Percentiles rank a stretch among this genome's conserved stretches.
Evolutionary conservation across 176 grass and related monocot species (phyloP).

Genomic region (Dendrocalamus sinicus): DNA sequence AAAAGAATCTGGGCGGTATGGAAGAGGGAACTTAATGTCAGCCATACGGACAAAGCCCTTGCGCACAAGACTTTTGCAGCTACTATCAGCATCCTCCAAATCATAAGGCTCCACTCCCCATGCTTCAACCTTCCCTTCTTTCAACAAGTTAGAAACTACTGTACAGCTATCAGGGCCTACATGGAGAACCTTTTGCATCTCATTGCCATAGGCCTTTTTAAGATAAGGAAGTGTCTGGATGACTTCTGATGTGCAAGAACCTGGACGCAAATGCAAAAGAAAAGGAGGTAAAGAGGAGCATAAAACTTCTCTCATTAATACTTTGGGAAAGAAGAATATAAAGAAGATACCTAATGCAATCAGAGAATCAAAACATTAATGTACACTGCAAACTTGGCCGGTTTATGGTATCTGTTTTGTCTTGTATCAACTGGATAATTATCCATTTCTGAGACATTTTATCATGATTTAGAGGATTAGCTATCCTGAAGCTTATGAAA

Average conservation of each 20-base stretch:
- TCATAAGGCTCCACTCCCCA: conserved; percentile 99
- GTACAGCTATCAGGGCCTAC: conserved; percentile 88
- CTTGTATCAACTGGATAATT: too few species aligned
- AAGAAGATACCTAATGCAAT: not conserved
- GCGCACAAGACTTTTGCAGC: conserved; percentile 95
- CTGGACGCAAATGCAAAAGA: conserved; percentile 43
- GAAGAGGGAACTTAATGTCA: conserved; percentile 95
- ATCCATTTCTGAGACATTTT: too few species aligned
- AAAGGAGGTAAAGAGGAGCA: conserved; percentile 28
- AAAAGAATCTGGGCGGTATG: conserved; percentile 94
- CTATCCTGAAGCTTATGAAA: too few species aligned
- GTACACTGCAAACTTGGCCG: not conserved
- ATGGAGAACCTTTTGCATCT: conserved; percentile 74
- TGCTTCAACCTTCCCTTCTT: conserved; percentile 81
- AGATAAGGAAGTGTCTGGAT: conserved; percentile 78
- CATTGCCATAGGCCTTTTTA: conserved; percentile 77
- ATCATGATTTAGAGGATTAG: too few species aligned
- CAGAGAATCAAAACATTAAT: conserved; percentile 20
- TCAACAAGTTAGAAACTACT: conserved; percentile 82
- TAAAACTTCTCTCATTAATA: not conserved
- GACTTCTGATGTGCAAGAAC: conserved; percentile 90
- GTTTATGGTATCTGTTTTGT: not conserved
- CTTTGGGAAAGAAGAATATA: not conserved
- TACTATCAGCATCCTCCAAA: conserved; percentile 88
- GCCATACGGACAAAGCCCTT: conserved; percentile 86